Conservation (phyloP, 371 early-diverging fungal genomes). For the Haplosporangium sp. region DNA sequence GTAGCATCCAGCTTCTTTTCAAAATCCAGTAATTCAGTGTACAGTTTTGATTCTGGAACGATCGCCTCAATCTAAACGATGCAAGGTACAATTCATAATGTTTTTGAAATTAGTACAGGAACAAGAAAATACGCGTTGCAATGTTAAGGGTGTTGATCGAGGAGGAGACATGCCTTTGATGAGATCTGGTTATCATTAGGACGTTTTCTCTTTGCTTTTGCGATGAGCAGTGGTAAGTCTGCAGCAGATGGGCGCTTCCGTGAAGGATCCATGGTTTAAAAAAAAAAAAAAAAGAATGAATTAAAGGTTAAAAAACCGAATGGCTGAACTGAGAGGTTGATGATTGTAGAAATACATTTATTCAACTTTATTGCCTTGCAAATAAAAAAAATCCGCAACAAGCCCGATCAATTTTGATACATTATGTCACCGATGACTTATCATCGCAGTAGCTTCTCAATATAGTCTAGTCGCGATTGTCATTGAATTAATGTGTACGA, state of each 20-base stretch:
- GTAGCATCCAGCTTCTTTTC: slow-evolving; percentile 92
- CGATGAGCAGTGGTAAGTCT: slow-evolving; percentile 41
- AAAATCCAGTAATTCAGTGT: slow-evolving; percentile 84
- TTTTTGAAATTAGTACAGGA: not conserved
- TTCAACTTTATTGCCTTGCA: too few relatives aligned
- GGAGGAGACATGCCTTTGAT: slow-evolving; percentile 39
- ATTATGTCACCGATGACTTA: too few relatives aligned
- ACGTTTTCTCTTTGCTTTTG: slow-evolving; percentile 55
- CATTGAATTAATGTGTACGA: too few relatives aligned
- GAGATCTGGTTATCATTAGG: slow-evolving; percentile 57
- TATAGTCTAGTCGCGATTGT: too few relatives aligned
- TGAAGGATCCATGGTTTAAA: slow-evolving; percentile 41
- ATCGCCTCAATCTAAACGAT: slow-evolving; percentile 81
- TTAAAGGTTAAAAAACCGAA: not conserved
- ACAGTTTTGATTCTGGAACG: slow-evolving; percentile 93
- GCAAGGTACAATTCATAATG: too few relatives aligned
- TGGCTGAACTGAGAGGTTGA: not conserved
- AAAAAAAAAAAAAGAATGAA: not conserved
- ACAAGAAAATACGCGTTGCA: slow-evolving; percentile 1
- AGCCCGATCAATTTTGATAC: too few relatives aligned
- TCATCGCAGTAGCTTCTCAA: too few relatives aligned
- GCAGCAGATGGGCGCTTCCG: slow-evolving; percentile 41
- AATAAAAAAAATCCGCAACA: too few relatives aligned
- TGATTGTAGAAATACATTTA: too few relatives aligned
- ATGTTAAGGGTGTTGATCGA: not conserved